A percentile compares a stretch with the other conserved stretches of the same genome.
Evolutionary conservation across 1,139 yeast species (phyloP).

Genomic region (Candida sanyaensis): DNA sequence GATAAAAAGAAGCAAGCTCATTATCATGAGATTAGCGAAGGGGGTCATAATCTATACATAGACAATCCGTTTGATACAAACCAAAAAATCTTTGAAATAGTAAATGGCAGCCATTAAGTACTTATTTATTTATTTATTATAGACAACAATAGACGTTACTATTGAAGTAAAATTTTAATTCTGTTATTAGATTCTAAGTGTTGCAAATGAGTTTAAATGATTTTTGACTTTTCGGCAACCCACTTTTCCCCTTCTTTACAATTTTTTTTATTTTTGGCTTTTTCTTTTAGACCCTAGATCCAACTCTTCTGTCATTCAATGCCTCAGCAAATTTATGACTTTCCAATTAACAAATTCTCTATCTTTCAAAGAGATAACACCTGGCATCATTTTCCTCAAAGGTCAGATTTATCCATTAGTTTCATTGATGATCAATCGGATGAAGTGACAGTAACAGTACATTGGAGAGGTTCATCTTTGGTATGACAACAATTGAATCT

Average conservation of each 20-base stretch:
- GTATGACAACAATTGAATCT: constrained; percentile 15
- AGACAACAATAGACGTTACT: neutral
- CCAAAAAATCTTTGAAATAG: constrained; percentile 23
- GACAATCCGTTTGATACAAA: constrained; percentile 61
- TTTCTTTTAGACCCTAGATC: neutral
- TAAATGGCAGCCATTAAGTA: constrained; percentile 1
- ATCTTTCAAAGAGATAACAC: constrained; percentile 4
- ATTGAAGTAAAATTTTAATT: neutral
- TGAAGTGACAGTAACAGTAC: constrained; percentile 15
- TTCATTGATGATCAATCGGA: constrained; percentile 13
- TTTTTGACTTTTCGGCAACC: no score
- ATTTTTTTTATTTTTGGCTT: no score
- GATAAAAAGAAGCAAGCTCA: constrained; percentile 8
- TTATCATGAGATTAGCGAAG: constrained; percentile 35
- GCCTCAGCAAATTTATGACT: constrained; percentile 5
- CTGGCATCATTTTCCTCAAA: constrained; percentile 31
- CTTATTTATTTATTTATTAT: neutral
- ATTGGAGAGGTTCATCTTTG: constrained; percentile 25
- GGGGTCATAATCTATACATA: constrained; percentile 49
- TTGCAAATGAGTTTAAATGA: no score
- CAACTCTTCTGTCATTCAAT: neutral
- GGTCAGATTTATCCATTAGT: constrained; percentile 24
- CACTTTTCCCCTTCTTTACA: no score
- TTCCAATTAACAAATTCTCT: constrained; percentile 15
- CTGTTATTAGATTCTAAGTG: no score